Evolutionary conservation across 2,329 filamentous ascomycete genomes (phyloP), one percentile per base, ranked within the genome.

Genomic region (Trichophyton rubrum): DNA sequence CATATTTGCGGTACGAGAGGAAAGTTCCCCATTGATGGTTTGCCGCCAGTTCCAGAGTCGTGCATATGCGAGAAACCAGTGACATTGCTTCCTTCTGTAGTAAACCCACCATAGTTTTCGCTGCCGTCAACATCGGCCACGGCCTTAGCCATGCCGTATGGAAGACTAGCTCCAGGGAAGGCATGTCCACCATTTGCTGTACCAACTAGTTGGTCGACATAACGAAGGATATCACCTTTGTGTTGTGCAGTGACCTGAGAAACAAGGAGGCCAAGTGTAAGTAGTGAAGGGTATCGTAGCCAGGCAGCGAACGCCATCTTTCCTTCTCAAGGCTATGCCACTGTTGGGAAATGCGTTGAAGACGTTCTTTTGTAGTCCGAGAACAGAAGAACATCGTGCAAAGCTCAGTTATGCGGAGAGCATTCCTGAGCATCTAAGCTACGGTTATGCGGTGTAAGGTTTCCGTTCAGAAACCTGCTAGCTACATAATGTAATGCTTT

Each of bases 1-100:
- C 87, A 90, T 3, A 80, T 73, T 63, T 88, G 85, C 0, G 86
- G 79, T 64, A 90, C 89, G 1, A 90, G 74, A 0, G 87, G 84
- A 59, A 90, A 90, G 67, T 88, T 89, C 13, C 86, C 87, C 15
- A 89, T 73, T 3, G 84, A 88, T 0, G 86, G 82, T 0, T 73
- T 64, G 61, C 76, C 77, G 53, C 78, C 79, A 38, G 79, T 81
- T 9, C 79, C 79, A 49, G 72, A 76, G 64, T 81, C 79, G 66
- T 82, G 80, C 75, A 80, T 78, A 3, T 77, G 70, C 0, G 71
- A 74, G 68, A 83, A 83, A 2, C 81, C 81, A 2, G 76, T 78
- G 56, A 83, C 72, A 24, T 73, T 53, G 73, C 40, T 72, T 73
- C 1, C 76, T 76, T 82, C 79, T 2, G 74, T 77, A 5, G 80